phyloP scores from a whole-genome alignment of 441 rosid species.

The Erysimum pusillum region DNA sequence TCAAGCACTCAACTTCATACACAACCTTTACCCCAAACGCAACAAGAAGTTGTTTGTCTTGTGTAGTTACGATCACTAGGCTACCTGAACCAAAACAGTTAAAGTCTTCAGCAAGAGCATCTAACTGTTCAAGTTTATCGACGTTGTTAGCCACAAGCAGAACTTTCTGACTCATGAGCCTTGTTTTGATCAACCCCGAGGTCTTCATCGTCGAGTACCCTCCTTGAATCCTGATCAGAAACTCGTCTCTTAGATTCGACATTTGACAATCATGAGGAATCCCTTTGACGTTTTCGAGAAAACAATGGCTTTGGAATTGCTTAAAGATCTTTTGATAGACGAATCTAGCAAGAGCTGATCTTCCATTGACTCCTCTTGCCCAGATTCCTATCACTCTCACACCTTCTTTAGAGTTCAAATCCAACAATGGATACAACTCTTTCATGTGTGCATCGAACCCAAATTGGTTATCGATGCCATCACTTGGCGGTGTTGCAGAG shows the following conservation, averaged over 20 bases:
- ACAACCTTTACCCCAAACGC: conserved; percentile 23
- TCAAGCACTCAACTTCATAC: conserved; percentile 33
- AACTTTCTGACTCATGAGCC: conserved; percentile 25
- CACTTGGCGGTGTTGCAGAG: conserved; percentile 35
- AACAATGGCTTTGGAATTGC: conserved; percentile 30
- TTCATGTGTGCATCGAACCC: conserved; percentile 26
- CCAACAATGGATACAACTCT: conserved; percentile 32
- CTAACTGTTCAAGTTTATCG: conserved; percentile 25
- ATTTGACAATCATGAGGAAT: not conserved
- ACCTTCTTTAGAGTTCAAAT: not conserved
- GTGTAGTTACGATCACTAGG: conserved; percentile 35
- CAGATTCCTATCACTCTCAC: conserved; percentile 26
- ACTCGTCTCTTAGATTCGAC: conserved; percentile 24
- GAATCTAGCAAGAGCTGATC: conserved; percentile 25
- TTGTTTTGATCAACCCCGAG: conserved; percentile 10
- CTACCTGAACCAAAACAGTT: conserved; percentile 35
- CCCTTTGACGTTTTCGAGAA: conserved; percentile 34
- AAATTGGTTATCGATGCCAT: not conserved
- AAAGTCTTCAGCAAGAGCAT: conserved; percentile 31
- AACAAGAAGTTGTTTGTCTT: conserved; percentile 34
- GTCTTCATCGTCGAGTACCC: conserved; percentile 17
- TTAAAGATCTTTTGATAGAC: conserved; percentile 22
- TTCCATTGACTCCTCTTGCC: conserved; percentile 24
- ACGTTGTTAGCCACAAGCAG: conserved; percentile 33
- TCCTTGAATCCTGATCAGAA: conserved; percentile 28